A percentile compares a stretch with the other conserved stretches of the same genome.
Evolutionary conservation across 768 basidiomycete species (phyloP).

Genomic region (Boletus subcaerulescens): DNA sequence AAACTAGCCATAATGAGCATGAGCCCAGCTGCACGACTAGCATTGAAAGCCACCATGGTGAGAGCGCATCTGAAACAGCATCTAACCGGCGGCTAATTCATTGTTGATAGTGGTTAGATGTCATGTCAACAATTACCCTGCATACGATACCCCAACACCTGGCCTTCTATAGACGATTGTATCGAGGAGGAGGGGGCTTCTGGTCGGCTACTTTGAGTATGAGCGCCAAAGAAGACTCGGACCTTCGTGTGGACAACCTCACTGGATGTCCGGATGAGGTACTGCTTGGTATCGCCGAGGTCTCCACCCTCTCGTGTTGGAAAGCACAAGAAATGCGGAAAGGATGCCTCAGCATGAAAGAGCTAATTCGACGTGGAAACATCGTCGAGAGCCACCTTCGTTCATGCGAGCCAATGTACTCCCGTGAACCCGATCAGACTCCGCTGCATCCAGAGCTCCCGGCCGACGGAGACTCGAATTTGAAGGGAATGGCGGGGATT

Average conservation of each 20-base stretch:
- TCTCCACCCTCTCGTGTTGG: constrained; percentile 73
- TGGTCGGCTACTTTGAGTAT: constrained; percentile 36
- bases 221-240: constrained; percentile 36
- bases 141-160: constrained; percentile 64
- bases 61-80: constrained; percentile 29
- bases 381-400: constrained; percentile 65
- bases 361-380: constrained; percentile 71
- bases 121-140: constrained; percentile 64
- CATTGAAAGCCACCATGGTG: constrained; percentile 72
- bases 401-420: constrained; percentile 34
- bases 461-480: constrained; percentile 12
- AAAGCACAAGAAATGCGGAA: constrained; percentile 61
- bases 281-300: constrained; percentile 71
- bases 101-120: constrained; percentile 66
- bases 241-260: constrained; percentile 62
- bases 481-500: constrained; percentile 31
- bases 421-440: constrained; percentile 32
- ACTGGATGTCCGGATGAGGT: constrained; percentile 80
- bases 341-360: constrained; percentile 67
- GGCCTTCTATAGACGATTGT: constrained; percentile 61
- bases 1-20: constrained; percentile 55
- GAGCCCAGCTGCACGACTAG: constrained; percentile 50
- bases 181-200: constrained; percentile 49
- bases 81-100: constrained; percentile 12
- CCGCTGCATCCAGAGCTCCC: constrained; percentile 42